Evolutionary conservation across 1,284 basidiomycete genomes (phyloP).

Genomic region (Ustilago vetiveriae): DNA sequence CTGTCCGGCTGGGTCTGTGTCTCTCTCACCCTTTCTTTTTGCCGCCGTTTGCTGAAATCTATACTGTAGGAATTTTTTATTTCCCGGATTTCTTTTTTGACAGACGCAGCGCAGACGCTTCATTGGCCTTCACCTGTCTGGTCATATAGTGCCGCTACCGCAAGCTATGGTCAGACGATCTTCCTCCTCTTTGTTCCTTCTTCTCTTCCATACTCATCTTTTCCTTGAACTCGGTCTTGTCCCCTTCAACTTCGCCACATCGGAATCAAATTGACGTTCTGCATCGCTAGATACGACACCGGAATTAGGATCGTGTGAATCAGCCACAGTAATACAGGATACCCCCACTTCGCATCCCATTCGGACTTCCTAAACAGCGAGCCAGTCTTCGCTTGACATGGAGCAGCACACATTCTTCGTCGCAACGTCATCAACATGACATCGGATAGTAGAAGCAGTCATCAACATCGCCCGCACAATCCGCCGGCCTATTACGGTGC

Average conservation of each 20-base stretch:
- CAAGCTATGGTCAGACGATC: no score
- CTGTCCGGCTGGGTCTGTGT: not conserved
- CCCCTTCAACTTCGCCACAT: not conserved
- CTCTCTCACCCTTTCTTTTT: not conserved
- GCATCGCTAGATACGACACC: not conserved
- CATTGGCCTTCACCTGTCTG: not conserved
- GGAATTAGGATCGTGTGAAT: not conserved
- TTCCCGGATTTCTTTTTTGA: slow-evolving; percentile 5
- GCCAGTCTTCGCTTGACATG: slow-evolving; percentile 20
- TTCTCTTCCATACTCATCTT: not conserved
- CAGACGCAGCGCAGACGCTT: not conserved
- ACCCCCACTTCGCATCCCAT: not conserved
- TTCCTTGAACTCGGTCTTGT: not conserved
- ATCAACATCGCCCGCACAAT: slow-evolving; percentile 35
- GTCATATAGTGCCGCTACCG: not conserved
- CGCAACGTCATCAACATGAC: slow-evolving; percentile 16
- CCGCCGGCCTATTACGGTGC: slow-evolving; percentile 35
- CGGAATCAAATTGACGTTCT: not conserved
- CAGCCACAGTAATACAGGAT: no score
- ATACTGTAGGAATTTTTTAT: not conserved
- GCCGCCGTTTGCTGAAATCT: not conserved
- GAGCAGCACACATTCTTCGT: not conserved
- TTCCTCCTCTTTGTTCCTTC: no score
- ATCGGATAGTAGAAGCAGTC: slow-evolving; percentile 19
- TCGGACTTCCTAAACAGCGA: not conserved